Evolutionary conservation across 768 basidiomycete species (phyloP), one percentile per base, ranked within the genome.

Genomic region (Lactarius akahatsu): DNA sequence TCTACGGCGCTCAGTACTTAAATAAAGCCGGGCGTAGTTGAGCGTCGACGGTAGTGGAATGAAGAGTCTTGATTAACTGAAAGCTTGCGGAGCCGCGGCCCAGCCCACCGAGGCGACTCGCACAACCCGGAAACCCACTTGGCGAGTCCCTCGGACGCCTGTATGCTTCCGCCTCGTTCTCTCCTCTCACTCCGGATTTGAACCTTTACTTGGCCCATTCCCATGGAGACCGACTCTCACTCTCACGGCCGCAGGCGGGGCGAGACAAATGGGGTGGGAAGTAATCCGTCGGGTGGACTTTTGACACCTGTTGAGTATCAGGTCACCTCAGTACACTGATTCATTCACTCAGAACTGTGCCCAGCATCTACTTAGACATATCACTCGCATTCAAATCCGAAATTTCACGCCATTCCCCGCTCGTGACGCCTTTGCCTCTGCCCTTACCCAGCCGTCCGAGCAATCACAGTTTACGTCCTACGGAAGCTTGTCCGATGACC

Each of bases 321-420:
- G 13, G 34, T 59, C 54, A 47, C 56, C 26, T 56, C 54, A 16
- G 23, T n/a, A 59, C 30, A n/a, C 41, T 56, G 13, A 59, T 9
- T 4, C 45, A 11, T n/a, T 40, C 34, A 20, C 62, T 63, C 10
- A 67, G 34, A 28, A 55, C 30, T n/a, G 23, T 56, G 16, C 58
- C 32, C 75, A 91, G 85, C 85, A 85, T 72, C 87, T 89, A 52
- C 80, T 91, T 68, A 85, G 91, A 70, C 90, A 93, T 77, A 81
- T 93, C 65, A 81, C 84, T 64, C 81, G 85, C 52, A 79, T 94
- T 58, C 89, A 92, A 77, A 80, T 94, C 70, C 85, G 86, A 68
- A 94, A 94, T 74, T 78, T 94, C 43, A 90, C 92, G n/a, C 90
- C 90, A 1, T 93, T 91, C 74, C 91, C 91, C 40, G 85, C 85